A percentile compares a stretch with the other conserved stretches of the same genome.
Evolutionary conservation across 352 stramenopile species (phyloP).

Genomic region (Globisporangium irregulare): DNA sequence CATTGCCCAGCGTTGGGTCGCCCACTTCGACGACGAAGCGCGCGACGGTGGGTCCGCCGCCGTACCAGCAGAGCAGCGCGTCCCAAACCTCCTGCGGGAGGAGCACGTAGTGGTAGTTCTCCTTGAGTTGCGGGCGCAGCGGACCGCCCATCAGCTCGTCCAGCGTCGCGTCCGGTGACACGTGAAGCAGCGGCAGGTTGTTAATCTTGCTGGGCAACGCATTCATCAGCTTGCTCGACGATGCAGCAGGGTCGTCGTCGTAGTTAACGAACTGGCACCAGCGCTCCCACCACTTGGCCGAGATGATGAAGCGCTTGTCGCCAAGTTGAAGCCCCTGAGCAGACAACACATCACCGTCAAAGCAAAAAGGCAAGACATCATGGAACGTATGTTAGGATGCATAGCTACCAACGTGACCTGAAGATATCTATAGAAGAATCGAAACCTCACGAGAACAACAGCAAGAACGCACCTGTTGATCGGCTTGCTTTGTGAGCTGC

Average conservation of each 20-base stretch:
- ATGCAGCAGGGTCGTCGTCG: slow-evolving; percentile 24
- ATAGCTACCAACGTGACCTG: too few relatives aligned
- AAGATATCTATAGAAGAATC: neutral
- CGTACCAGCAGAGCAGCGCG: slow-evolving; percentile 64
- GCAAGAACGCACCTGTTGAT: slow-evolving; percentile 32
- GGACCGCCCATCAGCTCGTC: slow-evolving; percentile 69
- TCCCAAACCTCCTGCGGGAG: slow-evolving; percentile 79
- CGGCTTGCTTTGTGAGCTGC: slow-evolving; percentile 57
- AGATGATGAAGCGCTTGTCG: slow-evolving; percentile 76
- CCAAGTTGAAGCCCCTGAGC: slow-evolving; percentile 58
- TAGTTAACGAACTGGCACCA: slow-evolving; percentile 73
- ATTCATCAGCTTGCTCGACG: slow-evolving; percentile 11
- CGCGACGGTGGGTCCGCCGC: slow-evolving; percentile 62
- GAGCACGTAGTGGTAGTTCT: slow-evolving; percentile 74
- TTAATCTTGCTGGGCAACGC: slow-evolving; percentile 53
- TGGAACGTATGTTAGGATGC: neutral
- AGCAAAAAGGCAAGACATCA: neutral
- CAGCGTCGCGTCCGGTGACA: slow-evolving; percentile 37
- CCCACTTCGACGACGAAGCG: slow-evolving; percentile 72
- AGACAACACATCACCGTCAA: neutral
- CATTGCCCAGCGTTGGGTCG: slow-evolving; percentile 46
- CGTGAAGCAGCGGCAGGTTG: slow-evolving; percentile 58
- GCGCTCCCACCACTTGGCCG: slow-evolving; percentile 81
- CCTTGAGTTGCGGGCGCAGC: slow-evolving; percentile 61
- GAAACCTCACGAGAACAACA: neutral